Percentiles rank a stretch among this genome's conserved stretches.
These are phyloP conservation scores for Podospora comata DNA, from an alignment of 495 filamentous ascomycete genomes.

Conservation along the genomic window DNA sequence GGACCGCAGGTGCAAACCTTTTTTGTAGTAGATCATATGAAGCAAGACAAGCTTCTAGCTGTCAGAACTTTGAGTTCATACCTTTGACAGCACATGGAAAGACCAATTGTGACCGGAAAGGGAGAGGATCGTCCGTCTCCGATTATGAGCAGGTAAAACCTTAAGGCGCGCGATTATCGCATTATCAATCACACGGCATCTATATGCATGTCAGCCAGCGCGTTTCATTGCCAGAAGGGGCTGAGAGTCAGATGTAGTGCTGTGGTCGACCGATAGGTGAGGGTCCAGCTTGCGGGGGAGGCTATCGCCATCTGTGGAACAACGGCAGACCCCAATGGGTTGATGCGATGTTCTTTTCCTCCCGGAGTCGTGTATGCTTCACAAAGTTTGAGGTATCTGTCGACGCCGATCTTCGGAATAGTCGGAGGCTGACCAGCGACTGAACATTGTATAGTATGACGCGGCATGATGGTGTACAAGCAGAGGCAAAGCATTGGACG, in stretches of 20 bases:
- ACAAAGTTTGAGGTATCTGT: not conserved
- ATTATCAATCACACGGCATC: not conserved
- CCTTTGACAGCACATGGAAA: not conserved
- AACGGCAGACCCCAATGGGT: not conserved
- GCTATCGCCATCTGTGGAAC: not conserved
- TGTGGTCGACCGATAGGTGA: not conserved
- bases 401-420: not conserved
- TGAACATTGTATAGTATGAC: not conserved
- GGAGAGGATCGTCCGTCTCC: not conserved
- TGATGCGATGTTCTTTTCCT: not conserved
- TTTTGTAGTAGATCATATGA: not conserved
- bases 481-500: not conserved
- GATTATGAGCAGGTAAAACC: not conserved
- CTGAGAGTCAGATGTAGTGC: not conserved
- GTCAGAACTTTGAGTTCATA: not conserved
- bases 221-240: not conserved
- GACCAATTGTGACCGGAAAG: not conserved
- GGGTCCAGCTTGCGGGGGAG: not conserved
- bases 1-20: not conserved
- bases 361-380: not conserved
- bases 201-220: not conserved
- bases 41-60: not conserved
- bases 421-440: not conserved
- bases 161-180: not conserved
- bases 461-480: not conserved